A percentile compares a stretch with the other conserved stretches of the same genome.
phyloP scores from a whole-genome alignment of 2,329 filamentous ascomycete genomes.

The Mycosphaerella arachidis region DNA sequence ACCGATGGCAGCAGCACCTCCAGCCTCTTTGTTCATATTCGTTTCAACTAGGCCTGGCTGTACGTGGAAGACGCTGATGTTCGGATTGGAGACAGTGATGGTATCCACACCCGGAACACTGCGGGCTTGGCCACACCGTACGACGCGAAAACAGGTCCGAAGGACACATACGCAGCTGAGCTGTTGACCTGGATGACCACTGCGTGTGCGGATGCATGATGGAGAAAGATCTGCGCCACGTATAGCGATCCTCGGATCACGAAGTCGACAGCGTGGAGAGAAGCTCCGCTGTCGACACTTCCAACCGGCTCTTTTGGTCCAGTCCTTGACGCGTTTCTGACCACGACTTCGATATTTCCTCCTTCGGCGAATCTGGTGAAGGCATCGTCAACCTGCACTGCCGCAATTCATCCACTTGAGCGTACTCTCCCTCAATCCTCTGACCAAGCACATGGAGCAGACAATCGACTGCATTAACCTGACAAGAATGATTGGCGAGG shows the following conservation, averaged over 20 bases:
- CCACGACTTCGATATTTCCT: conserved; percentile 37
- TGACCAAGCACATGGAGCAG: conserved; percentile 33
- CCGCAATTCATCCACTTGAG: conserved; percentile 43
- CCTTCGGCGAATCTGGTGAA: conserved; percentile 31
- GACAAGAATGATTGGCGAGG: conserved; percentile 38
- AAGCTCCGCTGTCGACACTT: conserved; percentile 31
- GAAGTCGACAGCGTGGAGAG: conserved; percentile 28
- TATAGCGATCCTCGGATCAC: conserved; percentile 34
- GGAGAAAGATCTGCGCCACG: conserved; percentile 27
- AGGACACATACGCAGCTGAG: conserved; percentile 14
- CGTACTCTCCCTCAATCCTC: conserved; percentile 23
- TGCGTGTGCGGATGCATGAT: conserved; percentile 6
- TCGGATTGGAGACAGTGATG: conserved; percentile 35
- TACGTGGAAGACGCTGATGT: conserved; percentile 35
- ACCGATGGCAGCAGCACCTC: conserved; percentile 4
- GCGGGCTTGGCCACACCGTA: conserved; percentile 39
- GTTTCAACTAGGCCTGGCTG: conserved; percentile 43
- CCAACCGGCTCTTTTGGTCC: conserved; percentile 29
- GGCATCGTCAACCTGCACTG: conserved; percentile 34
- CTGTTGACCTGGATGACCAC: conserved; percentile 21
- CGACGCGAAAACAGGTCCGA: conserved; percentile 15
- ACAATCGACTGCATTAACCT: conserved; percentile 42
- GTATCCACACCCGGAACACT: conserved; percentile 36
- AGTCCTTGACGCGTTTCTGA: conserved; percentile 36
- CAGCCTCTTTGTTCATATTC: conserved; percentile 29